Percentiles rank a stretch among this genome's conserved stretches.
Conservation (phyloP, 192 early-diverging fungal genomes). For the Piromyces sp. region DNA sequence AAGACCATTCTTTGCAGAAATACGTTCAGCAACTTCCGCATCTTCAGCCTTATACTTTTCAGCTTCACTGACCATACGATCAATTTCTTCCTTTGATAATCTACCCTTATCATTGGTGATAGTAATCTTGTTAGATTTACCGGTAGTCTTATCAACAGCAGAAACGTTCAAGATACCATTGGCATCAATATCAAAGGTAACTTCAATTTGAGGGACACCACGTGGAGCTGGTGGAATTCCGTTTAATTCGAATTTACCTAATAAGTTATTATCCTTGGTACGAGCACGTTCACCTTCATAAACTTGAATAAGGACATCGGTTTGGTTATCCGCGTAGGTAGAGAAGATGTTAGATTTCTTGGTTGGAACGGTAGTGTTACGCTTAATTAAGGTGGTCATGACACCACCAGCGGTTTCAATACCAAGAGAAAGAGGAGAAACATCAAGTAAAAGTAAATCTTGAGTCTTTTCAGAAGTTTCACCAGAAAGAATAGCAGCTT, state of each 20-base stretch:
- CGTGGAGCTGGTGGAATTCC: constrained; percentile 57
- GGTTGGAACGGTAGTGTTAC: background rate
- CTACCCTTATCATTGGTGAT: constrained; percentile 89
- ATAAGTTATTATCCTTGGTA: constrained; percentile 96
- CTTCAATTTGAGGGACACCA: constrained; percentile 57
- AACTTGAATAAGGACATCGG: constrained; percentile 92
- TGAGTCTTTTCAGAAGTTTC: constrained; percentile 19
- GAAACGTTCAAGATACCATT: constrained; percentile 81
- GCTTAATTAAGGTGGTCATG: background rate
- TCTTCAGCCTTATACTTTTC: constrained; percentile 72
- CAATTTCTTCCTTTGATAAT: constrained; percentile 76
- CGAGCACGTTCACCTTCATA: constrained; percentile 95
- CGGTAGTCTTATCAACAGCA: constrained; percentile 79
- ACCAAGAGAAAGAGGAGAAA: background rate
- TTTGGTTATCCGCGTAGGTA: constrained; percentile 96
- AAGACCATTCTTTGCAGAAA: constrained; percentile 67
- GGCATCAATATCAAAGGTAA: constrained; percentile 70
- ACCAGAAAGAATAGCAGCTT: constrained; percentile 50
- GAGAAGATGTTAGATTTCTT: constrained; percentile 92
- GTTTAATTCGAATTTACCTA: constrained; percentile 94
- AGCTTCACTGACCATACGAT: constrained; percentile 82
- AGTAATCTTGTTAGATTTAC: constrained; percentile 77
- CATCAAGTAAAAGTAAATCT: background rate
- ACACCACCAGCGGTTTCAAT: background rate
- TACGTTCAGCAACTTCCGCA: constrained; percentile 47